Evolutionary conservation across 768 basidiomycete species (phyloP), one percentile per base, ranked within the genome.

Genomic region (Xerocomellus intermedius): DNA sequence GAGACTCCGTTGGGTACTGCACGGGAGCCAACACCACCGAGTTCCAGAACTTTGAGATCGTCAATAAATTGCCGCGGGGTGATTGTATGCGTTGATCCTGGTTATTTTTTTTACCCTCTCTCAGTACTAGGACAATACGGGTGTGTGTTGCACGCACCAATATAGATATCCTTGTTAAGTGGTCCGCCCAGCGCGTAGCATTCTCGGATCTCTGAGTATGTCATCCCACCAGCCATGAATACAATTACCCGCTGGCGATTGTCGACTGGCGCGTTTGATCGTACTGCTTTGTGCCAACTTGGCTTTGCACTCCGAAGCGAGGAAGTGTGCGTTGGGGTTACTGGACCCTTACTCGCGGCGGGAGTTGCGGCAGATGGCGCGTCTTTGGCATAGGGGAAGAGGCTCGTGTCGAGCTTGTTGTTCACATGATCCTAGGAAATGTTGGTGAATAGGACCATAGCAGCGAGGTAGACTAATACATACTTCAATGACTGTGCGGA

Each of bases 161-260:
- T 90, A 71, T 85, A 90, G 49, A 98, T 82, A 63, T 99, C 97
- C 71, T 89, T 94, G 64, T 89, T 87, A 49, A 92, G 68, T 2
- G 82, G 69, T 44, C 76, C 78, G 4, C 92, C 89, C 16, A 96
- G 77, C 47, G 86, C 79, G 66, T 98, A 98, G 43, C 84, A 87
- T 64, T 94, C 85, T 56, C 96, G 80, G 72, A 95, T 87, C 73
- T 99, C 97, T 0, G 94, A 96, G 69, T 94, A 94, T 2, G 97
- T 95, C 82, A 95, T 86, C 2, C 97, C 97, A 35, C 97, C 97
- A 14, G 91, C 90, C 22, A 98, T 78, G 71, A 98, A 98, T 17
- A 98, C 82, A 35, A 99, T 78, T 14, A 97, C 64, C 28, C 96
- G 81, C 70, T 92, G 88, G 55, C 84, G 80, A 48, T 81, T 78